Conservation (phyloP, 2,329 filamentous ascomycete genomes). For the Nemania sp. region DNA sequence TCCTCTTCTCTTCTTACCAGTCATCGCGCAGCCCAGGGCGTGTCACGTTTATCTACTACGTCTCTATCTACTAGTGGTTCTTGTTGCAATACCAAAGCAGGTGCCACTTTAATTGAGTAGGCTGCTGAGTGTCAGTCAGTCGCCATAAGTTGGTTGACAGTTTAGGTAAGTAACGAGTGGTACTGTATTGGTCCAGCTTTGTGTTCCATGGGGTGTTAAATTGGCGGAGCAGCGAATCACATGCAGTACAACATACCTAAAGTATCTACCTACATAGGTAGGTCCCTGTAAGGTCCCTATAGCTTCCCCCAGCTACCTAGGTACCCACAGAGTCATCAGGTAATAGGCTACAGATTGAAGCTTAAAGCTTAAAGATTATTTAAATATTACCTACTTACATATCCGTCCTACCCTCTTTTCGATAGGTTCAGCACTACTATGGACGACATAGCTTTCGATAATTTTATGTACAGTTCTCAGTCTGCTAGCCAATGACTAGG, state of each 20-base stretch:
- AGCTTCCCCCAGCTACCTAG: no score
- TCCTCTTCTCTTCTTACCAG: neutral
- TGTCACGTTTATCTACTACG: neutral
- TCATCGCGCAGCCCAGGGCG: neutral
- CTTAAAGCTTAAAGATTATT: no score
- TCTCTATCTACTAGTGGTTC: neutral
- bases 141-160: neutral
- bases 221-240: conserved; percentile 24
- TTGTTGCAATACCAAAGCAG: neutral
- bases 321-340: no score
- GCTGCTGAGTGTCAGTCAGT: neutral
- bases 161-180: no score
- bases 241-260: neutral
- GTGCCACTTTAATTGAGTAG: neutral
- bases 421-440: no score
- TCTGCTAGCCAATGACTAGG: neutral
- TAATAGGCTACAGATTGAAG: no score
- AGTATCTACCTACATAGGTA: neutral
- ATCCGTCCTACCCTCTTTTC: no score
- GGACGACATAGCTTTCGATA: no score
- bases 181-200: neutral
- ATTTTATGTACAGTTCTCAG: neutral
- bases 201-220: neutral
- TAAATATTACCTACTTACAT: no score
- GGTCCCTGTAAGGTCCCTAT: neutral